Conservation (phyloP, 129 eudicot genomes). For the Flaveria brownii region DNA sequence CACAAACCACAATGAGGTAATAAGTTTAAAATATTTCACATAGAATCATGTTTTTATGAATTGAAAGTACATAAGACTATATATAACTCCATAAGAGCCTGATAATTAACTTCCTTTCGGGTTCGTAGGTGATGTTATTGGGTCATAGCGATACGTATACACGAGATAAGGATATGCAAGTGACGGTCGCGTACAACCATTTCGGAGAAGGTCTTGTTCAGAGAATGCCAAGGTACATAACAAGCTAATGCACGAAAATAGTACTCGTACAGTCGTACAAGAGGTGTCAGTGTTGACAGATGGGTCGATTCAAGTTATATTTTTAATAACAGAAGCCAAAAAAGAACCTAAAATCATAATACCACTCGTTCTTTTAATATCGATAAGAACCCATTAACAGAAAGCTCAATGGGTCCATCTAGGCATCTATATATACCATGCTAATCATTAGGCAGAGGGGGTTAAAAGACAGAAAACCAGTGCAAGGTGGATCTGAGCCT, state of each 20-base stretch:
- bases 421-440: too few species aligned
- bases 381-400: too few species aligned
- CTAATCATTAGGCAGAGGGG: too few species aligned
- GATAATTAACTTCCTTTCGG: background rate
- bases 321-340: too few species aligned
- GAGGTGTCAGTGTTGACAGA: background rate
- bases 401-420: too few species aligned
- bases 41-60: background rate
- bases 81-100: too few species aligned
- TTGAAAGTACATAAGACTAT: background rate
- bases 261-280: background rate
- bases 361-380: too few species aligned
- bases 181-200: conserved; percentile 2
- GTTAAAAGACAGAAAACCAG: too few species aligned
- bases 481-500: too few species aligned
- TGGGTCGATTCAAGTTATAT: background rate
- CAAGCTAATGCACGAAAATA: background rate
- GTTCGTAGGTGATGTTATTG: conserved; percentile 1
- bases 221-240: conserved; percentile 2
- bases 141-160: background rate
- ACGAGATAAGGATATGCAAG: conserved; percentile 1
- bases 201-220: conserved; percentile 6
- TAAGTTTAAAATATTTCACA: background rate
- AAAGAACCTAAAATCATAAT: too few species aligned
- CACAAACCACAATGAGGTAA: background rate